Base-by-base conservation (phyloP, 208 protist genomes). In the Trypanosomatidae sp. region DNA sequence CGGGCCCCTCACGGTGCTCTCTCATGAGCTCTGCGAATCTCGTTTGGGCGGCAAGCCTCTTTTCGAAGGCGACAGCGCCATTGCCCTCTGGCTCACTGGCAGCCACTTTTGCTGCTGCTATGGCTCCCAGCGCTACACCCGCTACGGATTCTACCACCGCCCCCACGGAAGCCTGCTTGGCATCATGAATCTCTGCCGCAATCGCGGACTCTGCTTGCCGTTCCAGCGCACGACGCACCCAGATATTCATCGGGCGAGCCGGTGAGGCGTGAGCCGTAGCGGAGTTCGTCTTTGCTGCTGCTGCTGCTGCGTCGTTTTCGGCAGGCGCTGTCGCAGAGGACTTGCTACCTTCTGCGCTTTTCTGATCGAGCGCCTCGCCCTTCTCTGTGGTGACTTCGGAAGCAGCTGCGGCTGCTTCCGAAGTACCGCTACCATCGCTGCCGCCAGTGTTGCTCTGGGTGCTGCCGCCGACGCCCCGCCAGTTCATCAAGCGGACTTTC, bases 11-110 rank as follows among this genome's bases (percentile, higher is more conserved):
- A 44, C 78, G 79, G 67, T 82, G 80, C 60, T 74, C 69, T 15
- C 74, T 75, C 73, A 84, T 84, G 12, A 79, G 43, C 22, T 84
- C 79, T 5, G 74, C 75, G 33, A 84, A 79, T 28, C 56, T 68
- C 22, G 60, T 60, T 72, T 74, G 4, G 46, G n/a, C 28, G 41
- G 19, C 41, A 28, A 19, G 12, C 41, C 3, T 22, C 64, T 50
- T 68, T 68, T 22, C 66, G 43, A 19, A n/a, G 44, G 74, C 41
- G 33, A 62, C 33, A 46, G 44, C 36, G 56, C 22, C 44, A 49
- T 22, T 33, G n/a, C 5, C 33, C 4, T 41, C 41, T 33, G 46
- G n/a, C 13, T 49, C 64, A 43, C 9, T 30, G 15, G 44, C 44
- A 10, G 46, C 30, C 28, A 17, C 64, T 36, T 50, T 17, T 28